phyloP scores from a whole-genome alignment of 768 basidiomycete species.

The Nevesoporus exiguus region DNA sequence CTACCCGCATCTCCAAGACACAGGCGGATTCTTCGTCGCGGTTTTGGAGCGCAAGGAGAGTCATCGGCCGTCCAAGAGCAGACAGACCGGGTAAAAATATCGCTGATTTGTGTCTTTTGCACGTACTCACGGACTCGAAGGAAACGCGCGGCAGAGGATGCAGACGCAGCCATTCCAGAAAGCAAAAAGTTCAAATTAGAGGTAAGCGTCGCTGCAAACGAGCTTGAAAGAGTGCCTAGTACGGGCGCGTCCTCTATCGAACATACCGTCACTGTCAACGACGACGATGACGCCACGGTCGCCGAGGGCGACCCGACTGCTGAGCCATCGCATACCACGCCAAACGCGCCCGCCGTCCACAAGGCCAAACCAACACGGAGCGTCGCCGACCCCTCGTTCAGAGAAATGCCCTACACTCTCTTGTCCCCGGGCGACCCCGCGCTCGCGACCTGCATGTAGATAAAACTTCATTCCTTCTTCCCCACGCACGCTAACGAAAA shows the following conservation, averaged over 20 bases:
- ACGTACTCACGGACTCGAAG: conserved; percentile 16
- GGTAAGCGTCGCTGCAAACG: not conserved
- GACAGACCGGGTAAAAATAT: conserved; percentile 13
- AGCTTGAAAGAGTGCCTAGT: not conserved
- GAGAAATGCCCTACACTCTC: conserved; percentile 91
- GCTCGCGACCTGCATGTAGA: conserved; percentile 67
- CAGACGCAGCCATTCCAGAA: conserved; percentile 35
- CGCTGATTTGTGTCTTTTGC: not conserved
- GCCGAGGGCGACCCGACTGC: conserved; percentile 1
- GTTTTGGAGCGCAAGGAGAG: conserved; percentile 48
- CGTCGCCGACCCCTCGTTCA: conserved; percentile 49
- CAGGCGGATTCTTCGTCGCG: conserved; percentile 82
- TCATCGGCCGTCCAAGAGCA: conserved; percentile 1
- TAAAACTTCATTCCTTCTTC: conserved; percentile 26
- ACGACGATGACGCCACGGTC: too few species aligned
- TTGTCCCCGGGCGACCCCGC: conserved; percentile 67
- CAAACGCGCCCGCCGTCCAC: not conserved
- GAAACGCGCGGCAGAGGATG: conserved; percentile 49
- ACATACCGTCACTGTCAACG: not conserved
- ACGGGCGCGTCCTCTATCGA: conserved; percentile 6
- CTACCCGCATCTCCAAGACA: conserved; percentile 94
- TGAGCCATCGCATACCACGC: not conserved
- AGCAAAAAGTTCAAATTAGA: conserved; percentile 48
- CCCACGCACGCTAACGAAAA: not conserved
- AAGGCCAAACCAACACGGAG: conserved; percentile 9